Evolutionary conservation across 495 filamentous ascomycete genomes (phyloP).

Genomic region (Hypoxylon fragiforme): DNA sequence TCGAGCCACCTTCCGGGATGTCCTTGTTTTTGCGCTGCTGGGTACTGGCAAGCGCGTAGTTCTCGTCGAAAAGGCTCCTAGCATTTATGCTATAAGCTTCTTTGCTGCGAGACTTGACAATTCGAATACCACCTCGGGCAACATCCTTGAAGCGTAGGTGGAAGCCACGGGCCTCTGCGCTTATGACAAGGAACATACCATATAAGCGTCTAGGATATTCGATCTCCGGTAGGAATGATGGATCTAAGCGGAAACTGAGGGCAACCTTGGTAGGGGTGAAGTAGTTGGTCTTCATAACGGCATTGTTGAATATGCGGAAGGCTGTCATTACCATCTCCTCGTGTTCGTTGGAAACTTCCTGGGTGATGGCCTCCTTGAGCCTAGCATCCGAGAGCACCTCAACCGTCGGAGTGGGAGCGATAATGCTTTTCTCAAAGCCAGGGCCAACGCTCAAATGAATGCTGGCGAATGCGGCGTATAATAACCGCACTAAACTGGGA

Average conservation of each 20-base stretch:
- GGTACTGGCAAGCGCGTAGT: conserved; percentile 96
- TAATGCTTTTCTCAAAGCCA: conserved; percentile 72
- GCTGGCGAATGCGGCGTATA: conserved; percentile 91
- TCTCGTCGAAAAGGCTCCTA: conserved; percentile 94
- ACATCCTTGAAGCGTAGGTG: conserved; percentile 98
- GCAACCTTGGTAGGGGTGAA: conserved; percentile 99
- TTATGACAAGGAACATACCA: conserved; percentile 98
- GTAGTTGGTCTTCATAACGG: conserved; percentile 96
- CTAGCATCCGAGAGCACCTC: conserved; percentile 79
- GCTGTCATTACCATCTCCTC: conserved; percentile 97
- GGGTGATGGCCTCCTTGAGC: conserved; percentile 80
- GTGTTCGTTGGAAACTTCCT: conserved; percentile 85
- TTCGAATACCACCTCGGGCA: conserved; percentile 93
- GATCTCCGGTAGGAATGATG: conserved; percentile 80
- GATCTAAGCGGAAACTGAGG: conserved; percentile 92
- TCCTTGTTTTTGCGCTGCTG: conserved; percentile 99
- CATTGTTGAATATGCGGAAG: conserved; percentile 92
- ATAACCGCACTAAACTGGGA: conserved; percentile 80
- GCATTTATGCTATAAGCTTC: conserved; percentile 97
- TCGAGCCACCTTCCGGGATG: conserved; percentile 98
- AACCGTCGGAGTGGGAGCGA: conserved; percentile 66
- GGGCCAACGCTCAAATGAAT: conserved; percentile 83
- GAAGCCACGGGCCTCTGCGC: conserved; percentile 94
- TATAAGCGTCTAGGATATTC: conserved; percentile 95
- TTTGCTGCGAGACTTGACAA: conserved; percentile 94